Evolutionary conservation across 345 rosid genomes (phyloP).

Genomic region (Ailanthus altissimus): DNA sequence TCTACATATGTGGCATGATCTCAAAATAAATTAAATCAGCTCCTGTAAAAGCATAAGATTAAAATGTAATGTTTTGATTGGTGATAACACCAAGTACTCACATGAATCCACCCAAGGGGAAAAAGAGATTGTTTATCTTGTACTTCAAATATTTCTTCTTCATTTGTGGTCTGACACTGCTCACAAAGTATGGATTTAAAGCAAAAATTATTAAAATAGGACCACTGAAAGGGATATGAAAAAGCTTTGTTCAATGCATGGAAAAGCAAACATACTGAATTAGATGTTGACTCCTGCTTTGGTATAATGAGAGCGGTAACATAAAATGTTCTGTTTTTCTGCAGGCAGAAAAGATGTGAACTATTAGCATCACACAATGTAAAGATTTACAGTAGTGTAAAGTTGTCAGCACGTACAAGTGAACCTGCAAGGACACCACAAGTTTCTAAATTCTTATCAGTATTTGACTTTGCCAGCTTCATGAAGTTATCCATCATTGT

Average conservation of each 20-base stretch:
- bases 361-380: conserved; percentile 22
- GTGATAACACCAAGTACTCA: conserved; percentile 41
- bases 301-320: conserved; percentile 94
- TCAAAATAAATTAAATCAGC: neutral
- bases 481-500: conserved; percentile 89
- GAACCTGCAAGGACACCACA: conserved; percentile 98
- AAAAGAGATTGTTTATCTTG: conserved; percentile 93
- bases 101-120: conserved; percentile 99
- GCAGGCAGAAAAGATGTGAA: conserved; percentile 33
- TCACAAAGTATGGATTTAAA: conserved; percentile 13
- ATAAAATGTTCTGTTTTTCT: conserved; percentile 87
- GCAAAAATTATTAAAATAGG: neutral
- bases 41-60: neutral
- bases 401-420: conserved; percentile 61
- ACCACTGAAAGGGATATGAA: conserved; percentile 4
- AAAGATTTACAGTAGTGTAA: conserved; percentile 4
- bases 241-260: conserved; percentile 10
- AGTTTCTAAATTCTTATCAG: conserved; percentile 85
- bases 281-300: conserved; percentile 92
- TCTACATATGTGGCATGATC: neutral
- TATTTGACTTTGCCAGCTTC: conserved; percentile 91
- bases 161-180: conserved; percentile 94
- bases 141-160: conserved; percentile 97
- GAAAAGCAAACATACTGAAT: conserved; percentile 60
- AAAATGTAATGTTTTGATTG: neutral